A percentile compares a stretch with the other conserved stretches of the same genome.
Evolutionary conservation across 192 early-diverging fungal genomes (phyloP).

Genomic region (Chytriomyces sp.): DNA sequence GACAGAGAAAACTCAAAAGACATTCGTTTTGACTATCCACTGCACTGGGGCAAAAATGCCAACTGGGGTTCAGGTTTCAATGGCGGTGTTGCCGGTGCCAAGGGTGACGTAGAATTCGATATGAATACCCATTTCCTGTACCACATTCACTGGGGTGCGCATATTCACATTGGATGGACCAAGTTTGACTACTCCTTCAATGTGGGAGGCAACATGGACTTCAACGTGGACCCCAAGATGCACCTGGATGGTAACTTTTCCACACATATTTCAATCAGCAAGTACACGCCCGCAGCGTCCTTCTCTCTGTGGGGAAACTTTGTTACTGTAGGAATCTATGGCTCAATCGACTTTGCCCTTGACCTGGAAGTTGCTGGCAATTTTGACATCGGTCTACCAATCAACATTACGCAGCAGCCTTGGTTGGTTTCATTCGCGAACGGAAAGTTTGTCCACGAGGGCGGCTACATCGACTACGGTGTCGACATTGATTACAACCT

Average conservation of each 20-base stretch:
- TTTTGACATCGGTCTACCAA: background rate
- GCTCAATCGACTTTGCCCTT: background rate
- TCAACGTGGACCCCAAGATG: background rate
- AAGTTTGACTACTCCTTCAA: background rate
- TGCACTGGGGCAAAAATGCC: background rate
- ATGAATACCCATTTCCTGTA: background rate
- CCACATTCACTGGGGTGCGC: conserved; percentile 2
- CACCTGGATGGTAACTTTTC: background rate
- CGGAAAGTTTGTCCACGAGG: background rate
- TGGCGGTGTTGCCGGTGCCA: background rate
- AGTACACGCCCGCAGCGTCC: conserved; percentile 1
- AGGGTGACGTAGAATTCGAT: background rate
- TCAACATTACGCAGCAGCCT: background rate
- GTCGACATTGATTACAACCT: background rate
- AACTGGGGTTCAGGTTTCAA: background rate
- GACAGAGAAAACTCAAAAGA: background rate
- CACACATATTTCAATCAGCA: background rate
- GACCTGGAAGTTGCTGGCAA: background rate
- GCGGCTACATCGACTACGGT: background rate
- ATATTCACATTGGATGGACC: background rate
- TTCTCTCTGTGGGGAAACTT: background rate
- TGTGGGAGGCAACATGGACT: background rate
- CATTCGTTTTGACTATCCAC: background rate
- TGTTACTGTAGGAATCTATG: background rate
- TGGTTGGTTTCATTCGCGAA: background rate